Percentiles rank a stretch among this genome's conserved stretches.
Conservation (phyloP, 768 basidiomycete species). For the Aureoboletus auriporus region DNA sequence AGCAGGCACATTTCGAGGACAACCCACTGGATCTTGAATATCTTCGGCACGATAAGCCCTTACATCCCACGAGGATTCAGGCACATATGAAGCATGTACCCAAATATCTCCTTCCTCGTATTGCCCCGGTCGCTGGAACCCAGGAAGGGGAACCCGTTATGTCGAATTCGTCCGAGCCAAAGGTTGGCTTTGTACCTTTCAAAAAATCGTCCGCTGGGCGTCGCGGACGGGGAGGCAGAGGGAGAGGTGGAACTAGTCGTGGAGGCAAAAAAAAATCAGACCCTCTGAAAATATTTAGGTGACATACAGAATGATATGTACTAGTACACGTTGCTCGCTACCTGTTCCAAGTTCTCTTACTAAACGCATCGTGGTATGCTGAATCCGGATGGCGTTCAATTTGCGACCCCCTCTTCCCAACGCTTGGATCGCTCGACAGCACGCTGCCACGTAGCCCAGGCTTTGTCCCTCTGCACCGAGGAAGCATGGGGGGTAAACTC, state of each 20-base stretch:
- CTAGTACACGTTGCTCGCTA: too few relatives aligned
- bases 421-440: slow-evolving; percentile 81
- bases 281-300: slow-evolving; percentile 74
- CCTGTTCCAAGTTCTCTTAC: not conserved
- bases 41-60: slow-evolving; percentile 89
- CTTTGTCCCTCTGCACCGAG: slow-evolving; percentile 53
- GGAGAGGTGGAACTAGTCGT: slow-evolving; percentile 30
- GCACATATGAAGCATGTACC: slow-evolving; percentile 96
- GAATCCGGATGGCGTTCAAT: slow-evolving; percentile 1
- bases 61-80: slow-evolving; percentile 87
- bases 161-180: slow-evolving; percentile 17
- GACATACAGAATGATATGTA: not conserved
- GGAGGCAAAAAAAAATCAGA: slow-evolving; percentile 69
- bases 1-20: slow-evolving; percentile 94
- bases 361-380: too few relatives aligned
- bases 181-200: slow-evolving; percentile 69
- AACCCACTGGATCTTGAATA: slow-evolving; percentile 92
- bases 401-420: slow-evolving; percentile 64
- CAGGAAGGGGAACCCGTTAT: slow-evolving; percentile 23
- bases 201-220: slow-evolving; percentile 48
- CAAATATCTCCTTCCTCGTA: slow-evolving; percentile 83
- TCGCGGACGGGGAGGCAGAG: slow-evolving; percentile 51
- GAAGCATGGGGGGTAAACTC: slow-evolving; percentile 60
- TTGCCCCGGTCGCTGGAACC: slow-evolving; percentile 42
- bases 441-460: slow-evolving; percentile 81